Evolutionary conservation across 208 protist genomes (phyloP).

Genomic region (Trichomonas gallinae): DNA sequence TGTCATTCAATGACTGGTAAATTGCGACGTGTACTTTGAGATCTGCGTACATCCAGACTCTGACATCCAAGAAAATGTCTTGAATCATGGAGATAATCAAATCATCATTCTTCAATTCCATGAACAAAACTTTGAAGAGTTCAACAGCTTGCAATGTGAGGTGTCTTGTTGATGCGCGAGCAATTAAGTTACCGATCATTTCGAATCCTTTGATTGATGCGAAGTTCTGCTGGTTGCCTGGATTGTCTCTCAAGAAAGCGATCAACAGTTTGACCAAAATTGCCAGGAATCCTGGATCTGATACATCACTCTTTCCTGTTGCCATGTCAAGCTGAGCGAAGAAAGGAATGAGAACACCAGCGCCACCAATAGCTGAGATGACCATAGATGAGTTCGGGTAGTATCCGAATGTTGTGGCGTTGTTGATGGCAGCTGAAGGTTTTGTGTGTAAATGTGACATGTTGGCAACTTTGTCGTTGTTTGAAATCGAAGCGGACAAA

Average conservation of each 20-base stretch:
- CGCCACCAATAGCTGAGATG: background rate
- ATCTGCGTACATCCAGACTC: background rate
- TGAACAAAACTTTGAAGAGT: background rate
- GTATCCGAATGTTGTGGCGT: background rate
- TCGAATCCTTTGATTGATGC: background rate
- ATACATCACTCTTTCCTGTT: background rate
- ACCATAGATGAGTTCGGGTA: background rate
- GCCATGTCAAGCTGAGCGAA: background rate
- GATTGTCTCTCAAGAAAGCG: background rate
- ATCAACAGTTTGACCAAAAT: background rate
- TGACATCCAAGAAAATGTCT: constrained; percentile 15
- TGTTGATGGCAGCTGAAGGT: no score
- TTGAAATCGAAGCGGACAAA: background rate
- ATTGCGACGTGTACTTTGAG: background rate
- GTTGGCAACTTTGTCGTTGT: background rate
- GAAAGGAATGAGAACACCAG: background rate
- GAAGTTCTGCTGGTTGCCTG: background rate
- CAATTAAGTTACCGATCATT: background rate
- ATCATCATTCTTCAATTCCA: background rate
- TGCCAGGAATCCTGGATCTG: background rate
- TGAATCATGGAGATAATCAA: background rate
- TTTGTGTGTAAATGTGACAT: background rate
- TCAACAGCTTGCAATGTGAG: background rate
- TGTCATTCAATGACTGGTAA: background rate
- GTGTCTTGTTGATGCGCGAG: background rate